Evolutionary conservation across 495 filamentous ascomycete species (phyloP).

Genomic region (Eremomyces bilateralis): DNA sequence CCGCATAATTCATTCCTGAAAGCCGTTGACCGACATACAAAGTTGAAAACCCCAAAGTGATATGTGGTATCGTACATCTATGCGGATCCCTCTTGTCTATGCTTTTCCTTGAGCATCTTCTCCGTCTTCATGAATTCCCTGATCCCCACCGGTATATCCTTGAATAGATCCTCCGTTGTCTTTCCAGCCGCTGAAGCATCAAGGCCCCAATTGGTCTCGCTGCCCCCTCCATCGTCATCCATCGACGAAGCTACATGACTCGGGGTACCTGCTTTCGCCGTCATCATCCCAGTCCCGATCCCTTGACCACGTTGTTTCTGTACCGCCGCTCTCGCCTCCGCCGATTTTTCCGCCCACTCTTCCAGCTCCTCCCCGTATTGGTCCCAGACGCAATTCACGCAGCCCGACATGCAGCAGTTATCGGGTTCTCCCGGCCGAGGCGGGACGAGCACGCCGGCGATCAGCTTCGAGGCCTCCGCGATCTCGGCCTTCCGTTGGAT

Average conservation of each 20-base stretch:
- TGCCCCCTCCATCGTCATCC: constrained; percentile 68
- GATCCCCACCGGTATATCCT: constrained; percentile 75
- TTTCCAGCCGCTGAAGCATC: constrained; percentile 18
- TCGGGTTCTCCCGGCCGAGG: constrained; percentile 77
- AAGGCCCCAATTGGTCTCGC: constrained; percentile 39
- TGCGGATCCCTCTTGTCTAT: constrained; percentile 18
- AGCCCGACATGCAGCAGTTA: constrained; percentile 98
- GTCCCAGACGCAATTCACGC: constrained; percentile 96
- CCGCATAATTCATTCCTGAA: no score
- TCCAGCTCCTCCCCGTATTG: constrained; percentile 75
- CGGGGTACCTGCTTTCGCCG: constrained; percentile 13
- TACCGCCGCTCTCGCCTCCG: constrained; percentile 29
- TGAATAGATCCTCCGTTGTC: constrained; percentile 41
- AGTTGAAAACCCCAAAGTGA: no score
- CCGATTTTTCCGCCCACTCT: constrained; percentile 45
- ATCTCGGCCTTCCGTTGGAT: neutral
- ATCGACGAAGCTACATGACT: constrained; percentile 30
- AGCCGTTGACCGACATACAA: no score
- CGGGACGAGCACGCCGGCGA: constrained; percentile 66
- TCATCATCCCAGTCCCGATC: constrained; percentile 18
- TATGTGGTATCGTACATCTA: no score
- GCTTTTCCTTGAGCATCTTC: constrained; percentile 68
- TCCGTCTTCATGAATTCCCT: constrained; percentile 94
- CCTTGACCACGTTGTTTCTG: constrained; percentile 18
- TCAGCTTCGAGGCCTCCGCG: constrained; percentile 24